Percentiles rank a stretch among this genome's conserved stretches.
phyloP scores from a whole-genome alignment of 257 asterid species.

The Jaltomata sinuosa region DNA sequence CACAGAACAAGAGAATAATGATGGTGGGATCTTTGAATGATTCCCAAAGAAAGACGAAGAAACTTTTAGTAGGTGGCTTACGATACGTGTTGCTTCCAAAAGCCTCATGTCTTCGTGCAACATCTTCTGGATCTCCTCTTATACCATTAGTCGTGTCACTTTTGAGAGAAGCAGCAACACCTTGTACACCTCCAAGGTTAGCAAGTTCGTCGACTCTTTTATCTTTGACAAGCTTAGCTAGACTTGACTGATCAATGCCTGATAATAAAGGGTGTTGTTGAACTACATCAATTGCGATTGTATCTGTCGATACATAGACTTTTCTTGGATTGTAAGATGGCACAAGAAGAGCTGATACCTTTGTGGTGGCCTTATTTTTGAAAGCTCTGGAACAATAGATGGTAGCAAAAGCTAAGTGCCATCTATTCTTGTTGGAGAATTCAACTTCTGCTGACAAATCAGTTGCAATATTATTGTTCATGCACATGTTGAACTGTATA shows the following conservation, averaged over 20 bases:
- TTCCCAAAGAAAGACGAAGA: constrained; percentile 19
- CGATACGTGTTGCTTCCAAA: constrained; percentile 29
- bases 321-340: neutral
- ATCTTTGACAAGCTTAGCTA: constrained; percentile 26
- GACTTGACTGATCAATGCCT: constrained; percentile 5
- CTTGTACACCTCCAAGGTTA: constrained; percentile 20
- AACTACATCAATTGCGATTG: neutral
- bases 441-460: neutral
- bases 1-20: constrained; percentile 24
- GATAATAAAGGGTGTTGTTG: constrained; percentile 4
- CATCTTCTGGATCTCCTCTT: constrained; percentile 9
- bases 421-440: neutral
- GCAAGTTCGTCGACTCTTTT: constrained; percentile 10
- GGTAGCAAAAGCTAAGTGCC: constrained; percentile 16
- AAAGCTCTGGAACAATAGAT: constrained; percentile 25
- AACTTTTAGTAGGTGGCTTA: constrained; percentile 11
- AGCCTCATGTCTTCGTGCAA: constrained; percentile 12
- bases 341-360: neutral
- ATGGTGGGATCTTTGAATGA: constrained; percentile 24
- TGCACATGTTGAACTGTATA: too few species aligned
- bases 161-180: constrained; percentile 17
- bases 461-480: neutral
- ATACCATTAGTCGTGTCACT: constrained; percentile 15
- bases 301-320: neutral
- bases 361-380: neutral